Evolutionary conservation across 2,329 filamentous ascomycete genomes (phyloP), one percentile per base, ranked within the genome.

Genomic region (Venturiaceae sp.): DNA sequence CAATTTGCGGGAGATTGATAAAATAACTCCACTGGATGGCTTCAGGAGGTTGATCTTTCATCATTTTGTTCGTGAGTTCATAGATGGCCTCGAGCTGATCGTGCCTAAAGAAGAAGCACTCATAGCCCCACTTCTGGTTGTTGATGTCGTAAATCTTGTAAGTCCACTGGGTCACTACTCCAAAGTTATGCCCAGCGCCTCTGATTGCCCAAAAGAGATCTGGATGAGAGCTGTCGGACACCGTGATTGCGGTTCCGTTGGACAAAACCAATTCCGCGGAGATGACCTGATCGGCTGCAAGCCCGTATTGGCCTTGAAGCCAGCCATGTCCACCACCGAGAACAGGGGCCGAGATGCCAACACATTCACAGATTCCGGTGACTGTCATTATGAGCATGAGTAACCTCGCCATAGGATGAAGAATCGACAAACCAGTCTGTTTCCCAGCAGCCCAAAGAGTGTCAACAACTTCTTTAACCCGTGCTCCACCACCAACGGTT

Each of bases 121-220:
- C 37, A 30, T 39, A 60, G 30, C 41, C 23, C 54, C 54, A 54
- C 19, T 37, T 52, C 13, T 41, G 32, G 11, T 41, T 33, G 21
- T 56, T 58, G 33, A 67, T 61, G 9, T 60, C 50, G 57, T 67
- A 63, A n/a, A 64, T 66, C 57, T 65, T 66, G 26, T 41, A 59
- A 6, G 55, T 59, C 5, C 26, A 28, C 21, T 59, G 13, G 1
- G 77, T 81, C 16, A 83, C 77, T 57, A 83, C 75, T 41, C 81
- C 81, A 60, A 83, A 83, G 66, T 83, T 83, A 60, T 82, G 78
- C 1, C 80, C 81, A 1, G 80, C 81, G 4, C 81, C 81, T 53
- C 73, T 72, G 62, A 84, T 72, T 1, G 72, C 81, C 81, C 80
- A 84, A 65, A 74, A 83, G 8, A 84, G 72, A 36, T 83, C 80